These are phyloP conservation scores for Fomitopsis betulina DNA, from an alignment of 1,284 basidiomycete genomes.

Conservation along the genomic window DNA sequence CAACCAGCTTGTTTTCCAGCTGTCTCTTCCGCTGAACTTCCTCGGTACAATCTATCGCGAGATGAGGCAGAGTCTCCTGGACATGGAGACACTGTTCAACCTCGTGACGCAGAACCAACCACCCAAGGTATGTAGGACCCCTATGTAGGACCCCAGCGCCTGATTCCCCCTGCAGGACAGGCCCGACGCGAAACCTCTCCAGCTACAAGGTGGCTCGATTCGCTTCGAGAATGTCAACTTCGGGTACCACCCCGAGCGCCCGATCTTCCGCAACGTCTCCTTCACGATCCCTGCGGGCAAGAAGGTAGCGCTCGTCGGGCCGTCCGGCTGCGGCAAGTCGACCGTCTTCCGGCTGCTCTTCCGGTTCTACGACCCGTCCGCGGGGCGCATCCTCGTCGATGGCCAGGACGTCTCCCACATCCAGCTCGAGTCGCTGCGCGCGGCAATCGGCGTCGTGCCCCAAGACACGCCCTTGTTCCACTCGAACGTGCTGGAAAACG, in stretches of 20 bases:
- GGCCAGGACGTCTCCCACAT: slow-evolving; percentile 82
- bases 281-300: slow-evolving; percentile 94
- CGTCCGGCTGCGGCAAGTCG: slow-evolving; percentile 97
- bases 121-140: slow-evolving; percentile 44
- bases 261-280: slow-evolving; percentile 86
- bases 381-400: slow-evolving; percentile 81
- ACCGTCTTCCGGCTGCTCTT: slow-evolving; percentile 94
- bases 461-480: slow-evolving; percentile 99
- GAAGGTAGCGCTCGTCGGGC: slow-evolving; percentile 95
- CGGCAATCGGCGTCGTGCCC: slow-evolving; percentile 88
- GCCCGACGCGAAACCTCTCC: slow-evolving; percentile 63
- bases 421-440: slow-evolving; percentile 70
- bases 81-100: slow-evolving; percentile 96
- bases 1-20: slow-evolving; percentile 98
- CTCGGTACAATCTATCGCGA: slow-evolving; percentile 96
- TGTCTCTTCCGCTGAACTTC: slow-evolving; percentile 95
- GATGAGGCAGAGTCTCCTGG: slow-evolving; percentile 89
- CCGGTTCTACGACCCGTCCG: slow-evolving; percentile 87
- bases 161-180: slow-evolving; percentile 48
- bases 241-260: slow-evolving; percentile 85
- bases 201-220: slow-evolving; percentile 81
- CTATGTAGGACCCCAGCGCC: not conserved
- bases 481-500: slow-evolving; percentile 91
- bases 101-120: slow-evolving; percentile 82
- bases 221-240: slow-evolving; percentile 92